A percentile compares a stretch with the other conserved stretches of the same genome.
Evolutionary conservation across 495 filamentous ascomycete genomes (phyloP).

Genomic region (Aspergillus steynii): DNA sequence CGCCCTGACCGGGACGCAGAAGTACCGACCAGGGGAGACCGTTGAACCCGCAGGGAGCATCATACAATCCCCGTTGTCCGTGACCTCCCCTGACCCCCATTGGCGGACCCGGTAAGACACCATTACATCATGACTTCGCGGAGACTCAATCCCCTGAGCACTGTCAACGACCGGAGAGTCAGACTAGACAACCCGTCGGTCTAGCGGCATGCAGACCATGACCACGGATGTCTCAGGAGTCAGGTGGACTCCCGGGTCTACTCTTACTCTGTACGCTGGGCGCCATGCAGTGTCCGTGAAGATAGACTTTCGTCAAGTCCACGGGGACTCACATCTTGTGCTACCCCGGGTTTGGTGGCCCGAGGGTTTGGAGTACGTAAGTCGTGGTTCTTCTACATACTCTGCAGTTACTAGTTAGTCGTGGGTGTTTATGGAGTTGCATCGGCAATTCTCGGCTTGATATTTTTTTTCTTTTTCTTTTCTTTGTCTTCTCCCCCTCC

Average conservation of each 20-base stretch:
- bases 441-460: too few species aligned
- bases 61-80: background rate
- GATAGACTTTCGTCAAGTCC: background rate
- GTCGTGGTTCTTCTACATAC: background rate
- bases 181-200: background rate
- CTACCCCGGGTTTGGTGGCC: background rate
- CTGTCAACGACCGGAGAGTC: background rate
- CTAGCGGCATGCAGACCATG: background rate
- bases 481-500: too few species aligned
- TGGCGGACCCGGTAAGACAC: background rate
- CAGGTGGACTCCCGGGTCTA: background rate
- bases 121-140: constrained; percentile 7
- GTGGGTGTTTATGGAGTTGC: too few species aligned
- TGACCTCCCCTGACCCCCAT: background rate
- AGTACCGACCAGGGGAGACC: background rate
- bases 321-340: background rate
- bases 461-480: too few species aligned
- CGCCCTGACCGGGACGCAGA: too few species aligned
- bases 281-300: background rate
- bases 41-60: background rate
- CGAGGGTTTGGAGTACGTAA: constrained; percentile 3
- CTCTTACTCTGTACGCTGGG: background rate
- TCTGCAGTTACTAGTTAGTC: too few species aligned
- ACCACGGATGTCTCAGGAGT: constrained; percentile 10
- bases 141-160: background rate